Percentiles rank a stretch among this genome's conserved stretches.
Evolutionary conservation across 768 basidiomycete species (phyloP).

Genomic region (Pulveroboletus sp.): DNA sequence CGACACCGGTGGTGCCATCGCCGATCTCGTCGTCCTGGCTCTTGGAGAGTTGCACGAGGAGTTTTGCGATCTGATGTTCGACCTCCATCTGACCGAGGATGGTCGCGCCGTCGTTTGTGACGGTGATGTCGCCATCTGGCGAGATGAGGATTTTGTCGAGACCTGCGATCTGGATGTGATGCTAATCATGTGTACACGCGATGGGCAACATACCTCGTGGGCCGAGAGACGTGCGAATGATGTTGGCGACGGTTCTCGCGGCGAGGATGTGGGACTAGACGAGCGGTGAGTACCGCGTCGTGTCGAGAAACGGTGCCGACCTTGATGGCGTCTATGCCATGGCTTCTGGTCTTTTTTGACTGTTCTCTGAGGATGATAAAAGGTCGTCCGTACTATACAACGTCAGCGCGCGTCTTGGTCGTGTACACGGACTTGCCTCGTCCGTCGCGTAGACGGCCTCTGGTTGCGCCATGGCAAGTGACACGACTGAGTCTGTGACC

Average conservation of each 20-base stretch:
- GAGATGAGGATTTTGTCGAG: constrained; percentile 94
- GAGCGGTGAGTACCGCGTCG: constrained; percentile 4
- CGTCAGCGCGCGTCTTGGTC: constrained; percentile 5
- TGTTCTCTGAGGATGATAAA: constrained; percentile 97
- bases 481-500: constrained; percentile 28
- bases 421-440: constrained; percentile 50
- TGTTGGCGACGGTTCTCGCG: constrained; percentile 89
- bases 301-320: constrained; percentile 36
- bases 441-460: constrained; percentile 86
- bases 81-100: constrained; percentile 99
- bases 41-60: constrained; percentile 94
- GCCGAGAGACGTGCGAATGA: constrained; percentile 91
- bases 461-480: constrained; percentile 36
- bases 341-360: constrained; percentile 84
- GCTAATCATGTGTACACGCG: constrained; percentile 8
- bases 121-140: constrained; percentile 97
- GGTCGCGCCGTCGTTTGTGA: constrained; percentile 98
- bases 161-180: constrained; percentile 44
- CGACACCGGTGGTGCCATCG: constrained; percentile 98
- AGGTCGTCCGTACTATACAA: constrained; percentile 81
- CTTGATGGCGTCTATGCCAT: constrained; percentile 95
- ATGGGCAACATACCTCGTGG: constrained; percentile 69
- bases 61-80: constrained; percentile 98
- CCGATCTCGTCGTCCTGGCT: constrained; percentile 99
- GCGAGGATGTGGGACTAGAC: constrained; percentile 90